These are phyloP conservation scores for Rhamnella rubrinervis DNA, from an alignment of 331 rosid genomes.

Conservation along the genomic window DNA sequence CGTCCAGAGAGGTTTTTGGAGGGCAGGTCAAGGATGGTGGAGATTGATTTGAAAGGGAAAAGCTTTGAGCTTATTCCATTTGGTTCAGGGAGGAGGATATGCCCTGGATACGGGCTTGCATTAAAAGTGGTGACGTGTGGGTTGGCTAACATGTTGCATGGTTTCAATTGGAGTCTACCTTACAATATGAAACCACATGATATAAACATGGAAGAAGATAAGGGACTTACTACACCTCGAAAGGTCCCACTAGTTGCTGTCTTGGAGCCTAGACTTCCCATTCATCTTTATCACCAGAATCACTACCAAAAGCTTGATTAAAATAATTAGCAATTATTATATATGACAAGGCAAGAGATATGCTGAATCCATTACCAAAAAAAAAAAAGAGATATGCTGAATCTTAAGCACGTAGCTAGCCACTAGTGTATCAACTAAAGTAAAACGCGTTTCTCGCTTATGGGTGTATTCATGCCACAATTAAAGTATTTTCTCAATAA, in stretches of 20 bases:
- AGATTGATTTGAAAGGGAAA: slow-evolving; percentile 35
- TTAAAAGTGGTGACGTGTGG: slow-evolving; percentile 25
- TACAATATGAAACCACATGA: slow-evolving; percentile 19
- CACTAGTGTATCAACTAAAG: no score
- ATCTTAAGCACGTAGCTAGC: no score
- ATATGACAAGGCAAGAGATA: no score
- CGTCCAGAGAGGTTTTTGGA: slow-evolving; percentile 37
- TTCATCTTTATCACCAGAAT: slow-evolving; percentile 3
- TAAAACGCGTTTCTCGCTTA: no score
- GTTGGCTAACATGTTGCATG: slow-evolving; percentile 41
- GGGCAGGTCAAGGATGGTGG: neutral
- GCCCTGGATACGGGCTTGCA: slow-evolving; percentile 39
- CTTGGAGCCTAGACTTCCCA: slow-evolving; percentile 22
- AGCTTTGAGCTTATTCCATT: slow-evolving; percentile 38
- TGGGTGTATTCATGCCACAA: no score
- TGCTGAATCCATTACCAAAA: no score
- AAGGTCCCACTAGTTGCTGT: slow-evolving; percentile 34
- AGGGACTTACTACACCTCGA: slow-evolving; percentile 25
- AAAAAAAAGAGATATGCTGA: no score
- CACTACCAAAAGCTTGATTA: no score
- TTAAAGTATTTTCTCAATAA: no score
- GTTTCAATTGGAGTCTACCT: slow-evolving; percentile 31
- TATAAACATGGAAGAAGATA: slow-evolving; percentile 31
- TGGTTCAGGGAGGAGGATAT: slow-evolving; percentile 46
- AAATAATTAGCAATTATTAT: no score